phyloP scores from a whole-genome alignment of 163 green algal genomes.

The Coccomyxa subellipsoidea region DNA sequence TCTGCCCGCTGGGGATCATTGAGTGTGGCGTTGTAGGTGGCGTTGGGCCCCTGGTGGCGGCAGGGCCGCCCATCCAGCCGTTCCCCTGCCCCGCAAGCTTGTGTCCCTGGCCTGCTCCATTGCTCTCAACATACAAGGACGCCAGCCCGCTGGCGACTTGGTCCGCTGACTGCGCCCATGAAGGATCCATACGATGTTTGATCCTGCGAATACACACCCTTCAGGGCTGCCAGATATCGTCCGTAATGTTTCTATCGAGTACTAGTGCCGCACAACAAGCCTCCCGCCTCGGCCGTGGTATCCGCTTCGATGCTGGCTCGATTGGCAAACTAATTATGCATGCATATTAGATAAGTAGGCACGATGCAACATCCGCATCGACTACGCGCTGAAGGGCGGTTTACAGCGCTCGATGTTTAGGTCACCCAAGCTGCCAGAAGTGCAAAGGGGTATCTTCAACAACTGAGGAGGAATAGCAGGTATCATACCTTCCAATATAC shows the following conservation, averaged over 20 bases:
- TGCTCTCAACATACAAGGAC: background rate
- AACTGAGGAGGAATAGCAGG: background rate
- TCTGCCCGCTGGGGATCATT: background rate
- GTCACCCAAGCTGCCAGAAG: background rate
- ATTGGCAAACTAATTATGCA: background rate
- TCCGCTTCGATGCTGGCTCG: background rate
- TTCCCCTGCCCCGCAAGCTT: background rate
- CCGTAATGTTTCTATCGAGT: background rate
- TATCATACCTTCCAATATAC: background rate
- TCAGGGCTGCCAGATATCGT: background rate
- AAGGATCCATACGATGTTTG: conserved; percentile 34
- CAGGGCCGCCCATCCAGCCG: background rate
- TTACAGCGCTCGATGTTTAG: background rate
- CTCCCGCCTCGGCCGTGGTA: background rate
- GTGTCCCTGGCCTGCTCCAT: background rate
- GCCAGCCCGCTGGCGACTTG: background rate
- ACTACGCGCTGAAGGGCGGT: background rate
- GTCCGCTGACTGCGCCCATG: background rate
- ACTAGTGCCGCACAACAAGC: background rate
- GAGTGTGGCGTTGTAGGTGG: background rate
- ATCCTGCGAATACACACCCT: background rate
- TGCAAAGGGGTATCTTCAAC: background rate
- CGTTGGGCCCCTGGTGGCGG: background rate
- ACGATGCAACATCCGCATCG: background rate
- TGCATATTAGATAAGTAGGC: background rate